Conservation (phyloP, 768 basidiomycete genomes). For the Tulasnella sp. region DNA sequence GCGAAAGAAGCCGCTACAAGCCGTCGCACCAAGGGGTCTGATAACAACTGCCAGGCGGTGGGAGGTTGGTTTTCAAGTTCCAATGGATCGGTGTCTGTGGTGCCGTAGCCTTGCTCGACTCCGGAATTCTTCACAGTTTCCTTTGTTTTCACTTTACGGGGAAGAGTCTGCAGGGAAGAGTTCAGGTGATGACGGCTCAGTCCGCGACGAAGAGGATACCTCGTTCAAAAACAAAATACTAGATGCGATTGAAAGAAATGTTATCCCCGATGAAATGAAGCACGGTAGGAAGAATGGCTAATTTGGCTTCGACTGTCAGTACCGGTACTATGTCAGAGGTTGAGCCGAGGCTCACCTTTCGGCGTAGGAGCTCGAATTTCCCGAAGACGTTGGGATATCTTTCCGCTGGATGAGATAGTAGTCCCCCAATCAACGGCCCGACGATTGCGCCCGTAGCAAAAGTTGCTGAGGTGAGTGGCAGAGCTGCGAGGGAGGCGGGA, state of each 20-base stretch:
- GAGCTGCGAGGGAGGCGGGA: constrained; percentile 7
- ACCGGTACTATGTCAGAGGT: neutral
- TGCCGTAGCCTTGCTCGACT: neutral
- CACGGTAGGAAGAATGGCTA: constrained; percentile 57
- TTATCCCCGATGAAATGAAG: constrained; percentile 44
- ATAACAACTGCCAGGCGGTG: neutral
- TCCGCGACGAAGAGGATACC: constrained; percentile 35
- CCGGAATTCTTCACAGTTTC: neutral
- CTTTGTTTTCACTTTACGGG: neutral
- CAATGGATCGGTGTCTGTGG: neutral
- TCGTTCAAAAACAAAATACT: constrained; percentile 53
- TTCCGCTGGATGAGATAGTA: constrained; percentile 26
- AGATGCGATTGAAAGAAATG: constrained; percentile 42
- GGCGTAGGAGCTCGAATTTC: neutral
- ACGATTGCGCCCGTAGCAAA: constrained; percentile 27
- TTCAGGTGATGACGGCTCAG: neutral
- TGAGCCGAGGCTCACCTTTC: neutral
- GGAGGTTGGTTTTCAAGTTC: neutral
- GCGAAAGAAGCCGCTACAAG: constrained; percentile 34
- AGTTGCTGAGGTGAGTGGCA: constrained; percentile 21
- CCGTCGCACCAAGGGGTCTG: constrained; percentile 7
- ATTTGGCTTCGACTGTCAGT: neutral
- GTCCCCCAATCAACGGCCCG: constrained; percentile 27
- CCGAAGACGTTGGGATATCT: constrained; percentile 25
- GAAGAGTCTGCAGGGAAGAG: neutral